Evolutionary conservation across 805 yeast species (phyloP), one percentile per base, ranked within the genome.

Genomic region (Ogataea wickerhamii): DNA sequence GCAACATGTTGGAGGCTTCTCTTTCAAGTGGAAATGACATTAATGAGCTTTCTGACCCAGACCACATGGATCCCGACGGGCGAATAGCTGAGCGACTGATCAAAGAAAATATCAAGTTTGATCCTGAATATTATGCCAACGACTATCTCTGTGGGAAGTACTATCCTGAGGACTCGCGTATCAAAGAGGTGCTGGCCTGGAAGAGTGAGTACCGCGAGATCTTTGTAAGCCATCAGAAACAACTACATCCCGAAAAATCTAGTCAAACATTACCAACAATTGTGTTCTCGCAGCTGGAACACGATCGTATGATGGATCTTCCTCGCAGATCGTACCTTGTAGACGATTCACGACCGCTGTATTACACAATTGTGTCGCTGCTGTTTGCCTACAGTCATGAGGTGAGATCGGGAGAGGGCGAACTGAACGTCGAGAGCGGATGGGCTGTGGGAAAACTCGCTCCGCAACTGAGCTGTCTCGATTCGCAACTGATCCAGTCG

Each of bases 361-460:
- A 87, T 50, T 68, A 80, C 28, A 70, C 85, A 0, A 58, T 91
- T 1, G 55, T 87, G 0, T 76, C 85, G 17, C 46, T 89, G 1
- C 48, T 93, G 14, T 93, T 84, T 60, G 78, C 83, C 1, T 84
- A 78, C 49, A 73, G 75, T 37, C 88, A 81, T 56, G 97, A 93
- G 46, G 61, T 73, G 34, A 66, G 96, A 25, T 82, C 83, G 37
- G 87, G 82, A 25, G 78, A 75, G 52, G 82, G 81, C 10, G 81
- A 76, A 14, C 75, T 78, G 36, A 87, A 78, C 13, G 78, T 85
- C 4, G 98, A 93, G 60, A 83, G 95, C 40, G 87, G 94, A 0
- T 93, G 98, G 98, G 80, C 91, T 0, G 73, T 93, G 4, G 98
- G 98, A 1, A 88, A 83, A 49, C 51, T 93, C 17, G 66, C 80